Base-by-base conservation (phyloP, 75 land plant species). In the Selaginella moellendorffii region DNA sequence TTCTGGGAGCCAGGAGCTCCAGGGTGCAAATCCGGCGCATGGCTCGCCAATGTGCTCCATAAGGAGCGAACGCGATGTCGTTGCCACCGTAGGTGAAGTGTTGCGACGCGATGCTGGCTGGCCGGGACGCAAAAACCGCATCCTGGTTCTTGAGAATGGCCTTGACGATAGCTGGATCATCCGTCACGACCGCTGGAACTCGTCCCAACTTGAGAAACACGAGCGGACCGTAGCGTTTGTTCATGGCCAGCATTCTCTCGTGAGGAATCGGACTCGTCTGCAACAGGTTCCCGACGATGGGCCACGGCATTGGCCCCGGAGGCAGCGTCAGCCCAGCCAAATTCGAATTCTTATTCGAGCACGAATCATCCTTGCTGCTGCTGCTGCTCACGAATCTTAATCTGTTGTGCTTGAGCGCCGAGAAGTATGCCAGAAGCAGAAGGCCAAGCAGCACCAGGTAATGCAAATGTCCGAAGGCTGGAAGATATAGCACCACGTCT, bases 61-160 rank as follows among this genome's bases (percentile, higher is more conserved):
- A 68, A 2, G 76, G 76, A 1, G 76, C 54, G 22, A 68, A 68
- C 18, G 52, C 42, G 0, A 74, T 26, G 17, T 73, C 75, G 28
- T 68, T 30, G n/a, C 70, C 0, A 29, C 77, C 9, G 1, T 17
- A 12, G 0, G 58, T 14, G 24, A 69, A 69, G 51, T 61, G 31
- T 1, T 73, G 61, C 26, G 65, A 60, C 24, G 65, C 64, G 30
- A 73, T 68, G 53, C 18, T 60, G 61, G 64, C 27, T 5, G 46
- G 46, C 46, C 46, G 46, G 14, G 46, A 36, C 10, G 46, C 46
- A 36, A 36, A 36, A 5, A 36, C 46, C 46, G 10, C 46, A 36
- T 36, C 46, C 46, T 73, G 64, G 25, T 12, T 68, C 73, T 46
- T 69, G 21, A 73, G 26, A 2, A 73, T 25, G 42, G 62, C 58